Base-by-base conservation (phyloP, 805 yeast genomes). In the Ogataea pilisensis region DNA sequence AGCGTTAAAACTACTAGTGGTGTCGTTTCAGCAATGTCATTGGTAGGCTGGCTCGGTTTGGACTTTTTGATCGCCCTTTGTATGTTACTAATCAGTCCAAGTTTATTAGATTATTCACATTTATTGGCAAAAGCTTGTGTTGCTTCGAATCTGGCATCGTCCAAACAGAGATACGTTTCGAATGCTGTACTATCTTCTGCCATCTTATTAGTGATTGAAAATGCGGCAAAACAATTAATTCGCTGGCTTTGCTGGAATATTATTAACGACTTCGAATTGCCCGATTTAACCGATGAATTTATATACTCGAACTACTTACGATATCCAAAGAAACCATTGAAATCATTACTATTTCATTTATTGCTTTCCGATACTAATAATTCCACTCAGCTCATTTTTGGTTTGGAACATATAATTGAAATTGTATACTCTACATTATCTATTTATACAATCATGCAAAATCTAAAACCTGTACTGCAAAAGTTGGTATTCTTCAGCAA, bases 141-240 rank as follows among this genome's bases (percentile, higher is more conserved):
- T n/a, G 67, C 67, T 1, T 53, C 66, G 12, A 60, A 49, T 20
- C 32, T 65, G 18, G 60, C 65, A 0, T 60, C 66, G 1, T 48
- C 60, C 6, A 54, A 48, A 36, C 48, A 54, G 34, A 46, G 60
- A 36, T 52, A 54, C 26, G 38, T 54, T 5, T 26, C 53, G 8
- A 64, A 63, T 48, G 63, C 68, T 4, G 16, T 63, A 2, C 22
- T 53, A 3, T 49, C 66, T 5, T 35, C 55, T 20, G 12, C 51
- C 4, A 30, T 59, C 3, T 34, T 60, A 3, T 26, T 59, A 8
- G 12, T 44, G 1, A 22, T 51, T 13, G 62, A 56, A 20, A 21
- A 31, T 21, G 8, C 31, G n/a, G 17, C 35, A 13, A 32, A 34
- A 19, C 17, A 38, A 25, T 35, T 35, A 9, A 30, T 39, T 11